A percentile compares a stretch with the other conserved stretches of the same genome.
phyloP scores from a whole-genome alignment of 768 basidiomycete species.

The Termitomyces sp. region DNA sequence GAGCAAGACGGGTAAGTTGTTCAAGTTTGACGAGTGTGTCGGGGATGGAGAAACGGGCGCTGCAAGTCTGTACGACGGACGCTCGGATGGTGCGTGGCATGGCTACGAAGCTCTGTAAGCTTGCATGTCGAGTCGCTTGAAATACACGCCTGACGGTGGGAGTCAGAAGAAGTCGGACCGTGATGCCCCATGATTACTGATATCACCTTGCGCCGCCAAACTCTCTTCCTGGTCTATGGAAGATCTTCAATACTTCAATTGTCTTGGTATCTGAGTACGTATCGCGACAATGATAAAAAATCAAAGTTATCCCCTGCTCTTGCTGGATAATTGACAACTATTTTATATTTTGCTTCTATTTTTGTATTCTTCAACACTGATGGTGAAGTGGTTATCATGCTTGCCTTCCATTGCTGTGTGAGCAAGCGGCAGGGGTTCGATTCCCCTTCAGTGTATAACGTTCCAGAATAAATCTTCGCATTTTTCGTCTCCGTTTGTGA shows the following conservation, averaged over 20 bases:
- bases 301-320: too few relatives aligned
- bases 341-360: too few relatives aligned
- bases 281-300: too few relatives aligned
- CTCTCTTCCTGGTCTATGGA: too few relatives aligned
- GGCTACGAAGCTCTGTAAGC: not conserved
- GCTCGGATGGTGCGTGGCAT: constrained; percentile 26
- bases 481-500: too few relatives aligned
- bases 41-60: constrained; percentile 39
- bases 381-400: constrained; percentile 94
- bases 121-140: not conserved
- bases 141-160: not conserved
- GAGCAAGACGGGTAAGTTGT: constrained; percentile 38
- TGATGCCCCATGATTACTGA: not conserved
- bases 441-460: constrained; percentile 45
- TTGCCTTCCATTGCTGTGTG: constrained; percentile 65
- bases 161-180: not conserved
- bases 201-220: too few relatives aligned
- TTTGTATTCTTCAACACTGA: constrained; percentile 27
- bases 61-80: constrained; percentile 51
- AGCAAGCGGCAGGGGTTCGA: constrained; percentile 51
- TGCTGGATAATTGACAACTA: too few relatives aligned
- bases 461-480: too few relatives aligned
- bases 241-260: too few relatives aligned
- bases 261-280: too few relatives aligned
- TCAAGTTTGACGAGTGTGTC: constrained; percentile 50